Percentiles rank a stretch among this genome's conserved stretches.
Conservation (phyloP, 1,284 basidiomycete genomes). For the Ceratobasidium sp. region DNA sequence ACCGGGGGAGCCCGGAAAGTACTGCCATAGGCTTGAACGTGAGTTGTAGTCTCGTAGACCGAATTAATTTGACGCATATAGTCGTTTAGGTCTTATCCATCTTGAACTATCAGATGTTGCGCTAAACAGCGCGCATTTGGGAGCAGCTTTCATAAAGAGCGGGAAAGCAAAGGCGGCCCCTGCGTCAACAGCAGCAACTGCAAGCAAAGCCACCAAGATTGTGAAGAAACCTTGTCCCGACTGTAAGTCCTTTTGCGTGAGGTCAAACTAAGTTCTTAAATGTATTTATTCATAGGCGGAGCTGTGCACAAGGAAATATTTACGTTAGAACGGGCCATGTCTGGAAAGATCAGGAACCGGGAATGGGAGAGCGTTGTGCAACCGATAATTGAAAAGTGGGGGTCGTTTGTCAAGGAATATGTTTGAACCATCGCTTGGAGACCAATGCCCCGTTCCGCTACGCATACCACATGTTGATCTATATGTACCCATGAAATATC, state of each 20-base stretch:
- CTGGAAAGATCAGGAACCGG: background rate
- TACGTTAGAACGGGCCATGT: background rate
- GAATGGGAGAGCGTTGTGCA: conserved; percentile 74
- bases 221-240: background rate
- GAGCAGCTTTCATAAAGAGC: background rate
- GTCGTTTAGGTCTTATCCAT: background rate
- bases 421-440: background rate
- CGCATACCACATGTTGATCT: conserved; percentile 10
- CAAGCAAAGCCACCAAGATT: conserved; percentile 53
- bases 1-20: background rate
- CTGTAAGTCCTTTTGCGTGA: background rate
- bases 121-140: background rate
- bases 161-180: conserved; percentile 1
- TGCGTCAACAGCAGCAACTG: background rate
- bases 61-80: no score
- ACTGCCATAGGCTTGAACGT: background rate
- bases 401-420: conserved; percentile 63
- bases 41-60: background rate
- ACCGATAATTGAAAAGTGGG: conserved; percentile 82
- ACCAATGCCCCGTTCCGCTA: background rate
- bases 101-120: background rate
- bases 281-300: background rate
- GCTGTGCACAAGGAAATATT: background rate
- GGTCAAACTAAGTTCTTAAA: background rate
- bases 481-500: conserved; percentile 6